phyloP scores from a whole-genome alignment of 305 asterid genomes.

The Euphrasia arctica region DNA sequence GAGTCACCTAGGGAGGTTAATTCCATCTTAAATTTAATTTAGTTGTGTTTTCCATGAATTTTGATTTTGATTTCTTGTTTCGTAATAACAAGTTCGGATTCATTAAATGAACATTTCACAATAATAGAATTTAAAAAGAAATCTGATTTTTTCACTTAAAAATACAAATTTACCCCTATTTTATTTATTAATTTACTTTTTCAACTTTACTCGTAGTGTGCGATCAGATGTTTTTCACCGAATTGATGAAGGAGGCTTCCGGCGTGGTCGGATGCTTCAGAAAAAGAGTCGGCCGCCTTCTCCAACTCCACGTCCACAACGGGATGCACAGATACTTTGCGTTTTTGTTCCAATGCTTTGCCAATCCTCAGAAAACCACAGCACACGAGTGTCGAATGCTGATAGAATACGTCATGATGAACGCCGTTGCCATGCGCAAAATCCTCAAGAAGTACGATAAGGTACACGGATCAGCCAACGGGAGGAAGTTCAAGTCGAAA shows the following conservation, averaged over 20 bases:
- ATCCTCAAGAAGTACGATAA: slow-evolving; percentile 86
- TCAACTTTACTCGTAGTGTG: slow-evolving; percentile 41
- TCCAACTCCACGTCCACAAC: slow-evolving; percentile 54
- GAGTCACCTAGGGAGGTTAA: too few species aligned
- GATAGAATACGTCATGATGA: slow-evolving; percentile 65
- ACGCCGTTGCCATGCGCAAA: slow-evolving; percentile 74
- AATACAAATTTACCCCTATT: too few species aligned
- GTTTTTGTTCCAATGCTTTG: slow-evolving; percentile 47
- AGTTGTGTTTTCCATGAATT: too few species aligned
- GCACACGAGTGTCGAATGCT: slow-evolving; percentile 57
- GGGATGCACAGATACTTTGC: slow-evolving; percentile 50
- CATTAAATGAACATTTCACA: too few species aligned
- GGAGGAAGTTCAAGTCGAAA: slow-evolving; percentile 66
- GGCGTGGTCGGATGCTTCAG: slow-evolving; percentile 72
- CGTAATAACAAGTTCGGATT: too few species aligned
- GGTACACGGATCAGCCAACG: slow-evolving; percentile 66
- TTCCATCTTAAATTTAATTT: too few species aligned
- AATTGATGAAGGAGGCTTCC: slow-evolving; percentile 75
- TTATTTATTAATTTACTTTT: too few species aligned
- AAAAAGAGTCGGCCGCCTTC: slow-evolving; percentile 69
- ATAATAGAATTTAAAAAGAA: too few species aligned
- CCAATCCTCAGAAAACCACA: slow-evolving; percentile 45
- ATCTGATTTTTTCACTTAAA: too few species aligned
- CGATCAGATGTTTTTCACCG: slow-evolving; percentile 71
- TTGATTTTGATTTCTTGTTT: too few species aligned